Percentiles rank a stretch among this genome's conserved stretches.
Conservation (phyloP, 2,329 filamentous ascomycete genomes). For the Pyricularia grisea region DNA sequence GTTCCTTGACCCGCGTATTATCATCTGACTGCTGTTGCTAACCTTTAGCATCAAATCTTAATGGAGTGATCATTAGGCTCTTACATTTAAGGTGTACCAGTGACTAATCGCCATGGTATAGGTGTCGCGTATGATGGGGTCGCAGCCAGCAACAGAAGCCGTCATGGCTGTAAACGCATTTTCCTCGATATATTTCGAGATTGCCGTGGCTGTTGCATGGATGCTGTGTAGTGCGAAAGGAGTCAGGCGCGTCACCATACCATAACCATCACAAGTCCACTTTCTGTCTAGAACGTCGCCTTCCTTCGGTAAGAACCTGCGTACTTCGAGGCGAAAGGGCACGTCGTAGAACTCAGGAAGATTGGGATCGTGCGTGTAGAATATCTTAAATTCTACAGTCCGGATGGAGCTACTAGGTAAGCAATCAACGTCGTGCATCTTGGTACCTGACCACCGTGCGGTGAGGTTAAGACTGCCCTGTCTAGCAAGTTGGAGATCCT, state of each 20-base stretch:
- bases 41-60: not conserved
- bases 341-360: slow-evolving; percentile 24
- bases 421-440: slow-evolving; percentile 30
- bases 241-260: slow-evolving; percentile 19
- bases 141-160: slow-evolving; percentile 14
- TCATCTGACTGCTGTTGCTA: not conserved
- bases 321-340: slow-evolving; percentile 29
- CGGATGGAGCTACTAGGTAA: slow-evolving; percentile 17
- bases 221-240: slow-evolving; percentile 31
- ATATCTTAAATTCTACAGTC: slow-evolving; percentile 25
- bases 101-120: slow-evolving; percentile 17
- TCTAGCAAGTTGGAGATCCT: slow-evolving; percentile 30
- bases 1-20: not conserved
- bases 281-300: slow-evolving; percentile 28
- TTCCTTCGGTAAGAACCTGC: slow-evolving; percentile 25
- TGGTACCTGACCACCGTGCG: slow-evolving; percentile 27
- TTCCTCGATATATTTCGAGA: slow-evolving; percentile 25
- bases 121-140: slow-evolving; percentile 19
- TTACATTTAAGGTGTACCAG: slow-evolving; percentile 11
- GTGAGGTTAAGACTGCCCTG: slow-evolving; percentile 33
- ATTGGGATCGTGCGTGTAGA: slow-evolving; percentile 11
- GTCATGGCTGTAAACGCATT: slow-evolving; percentile 20
- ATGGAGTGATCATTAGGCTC: not conserved
- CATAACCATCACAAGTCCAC: slow-evolving; percentile 21
- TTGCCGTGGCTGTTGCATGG: slow-evolving; percentile 20